Base-by-base conservation (phyloP, 2,329 filamentous ascomycete species). In the Sarocladium oryzae region DNA sequence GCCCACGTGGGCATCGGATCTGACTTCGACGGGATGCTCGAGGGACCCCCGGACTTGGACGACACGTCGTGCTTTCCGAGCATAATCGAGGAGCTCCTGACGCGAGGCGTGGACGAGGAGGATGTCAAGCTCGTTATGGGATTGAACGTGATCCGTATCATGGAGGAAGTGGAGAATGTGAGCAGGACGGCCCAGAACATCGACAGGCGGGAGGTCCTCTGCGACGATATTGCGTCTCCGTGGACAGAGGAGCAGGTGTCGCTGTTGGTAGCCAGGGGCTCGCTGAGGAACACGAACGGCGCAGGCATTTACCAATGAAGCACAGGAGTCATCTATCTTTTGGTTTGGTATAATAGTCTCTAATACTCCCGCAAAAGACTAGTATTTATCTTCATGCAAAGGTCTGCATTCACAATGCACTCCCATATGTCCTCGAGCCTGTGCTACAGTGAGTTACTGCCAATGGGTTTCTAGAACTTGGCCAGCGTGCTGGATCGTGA, bases 1-100 rank as follows among this genome's bases (percentile, higher is more conserved):
- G 62, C 64, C 3, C 62, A 66, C 50, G 62, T 71, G 5, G 69
- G 68, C 4, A 58, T 71, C 2, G 69, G 68, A 1, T 65, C 60
- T 5, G 66, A 69, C 52, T 66, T 66, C 54, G 61, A 63, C 20
- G 67, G 68, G 9, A 69, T 66, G n/a, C 53, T 55, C 4, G 56
- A 53, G 26, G 59, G 57, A 3, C 61, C 63, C 1, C 52, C 51
- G 6, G 62, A 64, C 2, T 51, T 67, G 0, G 64, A 67, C 18
- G 65, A 67, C 38, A 63, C 65, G 3, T 65, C 61, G 1, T 63
- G 66, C 30, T 70, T 67, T 52, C 69, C 69, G 1, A 59, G 59
- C 23, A 55, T 66, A 11, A 51, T 66, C 10, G 56, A 65, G 43
- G 37, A 62, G 3, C 41, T 64, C 1, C 61, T 66, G 61, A 40